Evolutionary conservation across 2,329 filamentous ascomycete genomes (phyloP).

Genomic region (Colletotrichum theobromicola): DNA sequence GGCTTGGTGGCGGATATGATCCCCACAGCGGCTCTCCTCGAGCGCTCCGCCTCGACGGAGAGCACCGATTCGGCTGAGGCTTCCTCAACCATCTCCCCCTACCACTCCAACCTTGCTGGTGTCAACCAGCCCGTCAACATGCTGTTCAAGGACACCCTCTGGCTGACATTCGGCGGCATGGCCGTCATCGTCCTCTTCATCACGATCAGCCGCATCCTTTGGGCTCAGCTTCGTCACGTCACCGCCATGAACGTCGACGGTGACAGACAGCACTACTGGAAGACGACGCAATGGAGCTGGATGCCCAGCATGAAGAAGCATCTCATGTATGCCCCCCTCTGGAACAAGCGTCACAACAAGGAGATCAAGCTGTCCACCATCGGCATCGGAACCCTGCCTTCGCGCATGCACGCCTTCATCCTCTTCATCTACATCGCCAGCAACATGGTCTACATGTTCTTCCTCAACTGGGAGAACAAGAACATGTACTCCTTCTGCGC

Average conservation of each 20-base stretch:
- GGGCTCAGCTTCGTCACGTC: conserved; percentile 63
- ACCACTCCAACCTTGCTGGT: conserved; percentile 60
- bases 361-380: conserved; percentile 68
- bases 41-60: conserved; percentile 25
- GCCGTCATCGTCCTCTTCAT: conserved; percentile 58
- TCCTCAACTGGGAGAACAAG: conserved; percentile 62
- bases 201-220: conserved; percentile 58
- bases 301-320: conserved; percentile 68
- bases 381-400: conserved; percentile 68
- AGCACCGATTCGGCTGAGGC: conserved; percentile 28
- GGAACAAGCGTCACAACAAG: conserved; percentile 70
- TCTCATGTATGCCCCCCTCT: conserved; percentile 67
- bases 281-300: conserved; percentile 60
- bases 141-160: conserved; percentile 61
- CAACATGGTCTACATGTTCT: conserved; percentile 68
- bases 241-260: conserved; percentile 60
- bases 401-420: conserved; percentile 65
- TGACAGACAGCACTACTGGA: conserved; percentile 65
- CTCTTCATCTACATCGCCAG: conserved; percentile 62
- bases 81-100: conserved; percentile 59
- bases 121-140: conserved; percentile 65
- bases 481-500: conserved; percentile 73
- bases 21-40: conserved; percentile 35
- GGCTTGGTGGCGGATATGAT: conserved; percentile 30
- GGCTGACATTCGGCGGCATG: conserved; percentile 65